phyloP scores from a whole-genome alignment of 1,139 yeast genomes.

The Yamadazyma triangularis region DNA sequence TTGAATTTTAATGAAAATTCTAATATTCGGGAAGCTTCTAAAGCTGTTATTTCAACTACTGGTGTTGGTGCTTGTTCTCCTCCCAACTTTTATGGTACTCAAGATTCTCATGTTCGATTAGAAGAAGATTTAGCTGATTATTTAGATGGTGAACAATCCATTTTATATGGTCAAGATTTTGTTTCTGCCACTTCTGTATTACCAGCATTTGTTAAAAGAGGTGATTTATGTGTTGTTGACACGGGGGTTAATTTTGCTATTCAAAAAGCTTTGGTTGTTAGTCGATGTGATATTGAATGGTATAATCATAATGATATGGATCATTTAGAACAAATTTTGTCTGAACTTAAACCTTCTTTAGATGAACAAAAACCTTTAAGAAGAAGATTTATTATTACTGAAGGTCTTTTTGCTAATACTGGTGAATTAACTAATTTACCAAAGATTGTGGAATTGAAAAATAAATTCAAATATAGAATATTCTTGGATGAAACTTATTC shows the following conservation, averaged over 20 bases:
- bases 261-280: slow-evolving; percentile 83
- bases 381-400: slow-evolving; percentile 87
- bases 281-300: slow-evolving; percentile 82
- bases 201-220: slow-evolving; percentile 93
- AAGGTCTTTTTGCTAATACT: slow-evolving; percentile 75
- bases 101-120: slow-evolving; percentile 80
- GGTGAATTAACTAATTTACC: slow-evolving; percentile 81
- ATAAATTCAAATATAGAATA: slow-evolving; percentile 77
- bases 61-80: slow-evolving; percentile 99
- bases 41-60: slow-evolving; percentile 53
- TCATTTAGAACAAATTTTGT: slow-evolving; percentile 68
- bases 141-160: slow-evolving; percentile 72
- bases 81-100: slow-evolving; percentile 95
- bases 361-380: slow-evolving; percentile 69
- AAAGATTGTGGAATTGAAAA: slow-evolving; percentile 67
- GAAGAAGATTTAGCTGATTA: slow-evolving; percentile 74
- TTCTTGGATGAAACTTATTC: slow-evolving; percentile 86
- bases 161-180: slow-evolving; percentile 90
- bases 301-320: slow-evolving; percentile 86
- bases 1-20: slow-evolving; percentile 51
- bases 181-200: slow-evolving; percentile 93
- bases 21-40: slow-evolving; percentile 51
- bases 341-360: slow-evolving; percentile 57
- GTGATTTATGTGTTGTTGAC: slow-evolving; percentile 89
- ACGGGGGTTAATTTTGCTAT: slow-evolving; percentile 70